These are phyloP conservation scores for Ensete ventricosum DNA, from an alignment of 176 grass and related monocot genomes.

Conservation along the genomic window DNA sequence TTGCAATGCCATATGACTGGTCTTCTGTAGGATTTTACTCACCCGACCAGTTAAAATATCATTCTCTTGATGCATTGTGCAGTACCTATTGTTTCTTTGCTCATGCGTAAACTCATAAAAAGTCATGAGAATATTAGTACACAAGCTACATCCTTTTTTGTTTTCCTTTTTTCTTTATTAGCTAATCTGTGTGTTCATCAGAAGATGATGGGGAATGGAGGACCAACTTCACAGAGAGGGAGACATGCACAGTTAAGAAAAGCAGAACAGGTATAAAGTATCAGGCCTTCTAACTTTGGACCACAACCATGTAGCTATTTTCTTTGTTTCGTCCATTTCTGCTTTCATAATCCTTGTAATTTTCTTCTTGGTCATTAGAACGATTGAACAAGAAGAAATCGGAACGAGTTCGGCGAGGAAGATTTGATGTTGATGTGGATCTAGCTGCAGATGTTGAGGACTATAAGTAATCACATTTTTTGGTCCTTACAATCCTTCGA, in stretches of 20 bases:
- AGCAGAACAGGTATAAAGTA: constrained; percentile 58
- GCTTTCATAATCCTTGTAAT: not conserved
- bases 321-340: not conserved
- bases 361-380: constrained; percentile 20
- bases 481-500: not conserved
- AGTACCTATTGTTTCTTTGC: not conserved
- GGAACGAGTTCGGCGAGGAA: constrained; percentile 26
- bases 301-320: constrained; percentile 11
- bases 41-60: not conserved
- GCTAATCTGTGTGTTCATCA: constrained; percentile 7
- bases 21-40: not conserved
- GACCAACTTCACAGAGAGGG: constrained; percentile 71
- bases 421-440: constrained; percentile 34
- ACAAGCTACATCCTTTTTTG: constrained; percentile 1
- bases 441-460: constrained; percentile 56
- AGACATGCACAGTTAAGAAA: constrained; percentile 64
- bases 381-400: constrained; percentile 21
- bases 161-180: constrained; percentile 5
- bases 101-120: not conserved
- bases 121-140: not conserved
- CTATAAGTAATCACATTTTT: constrained; percentile 39
- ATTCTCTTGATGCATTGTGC: not conserved
- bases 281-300: not conserved
- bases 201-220: constrained; percentile 31
- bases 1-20: no score